Percentiles rank a stretch among this genome's conserved stretches.
Evolutionary conservation across 352 stramenopile species (phyloP).

Genomic region (Globisporangium nagaii): DNA sequence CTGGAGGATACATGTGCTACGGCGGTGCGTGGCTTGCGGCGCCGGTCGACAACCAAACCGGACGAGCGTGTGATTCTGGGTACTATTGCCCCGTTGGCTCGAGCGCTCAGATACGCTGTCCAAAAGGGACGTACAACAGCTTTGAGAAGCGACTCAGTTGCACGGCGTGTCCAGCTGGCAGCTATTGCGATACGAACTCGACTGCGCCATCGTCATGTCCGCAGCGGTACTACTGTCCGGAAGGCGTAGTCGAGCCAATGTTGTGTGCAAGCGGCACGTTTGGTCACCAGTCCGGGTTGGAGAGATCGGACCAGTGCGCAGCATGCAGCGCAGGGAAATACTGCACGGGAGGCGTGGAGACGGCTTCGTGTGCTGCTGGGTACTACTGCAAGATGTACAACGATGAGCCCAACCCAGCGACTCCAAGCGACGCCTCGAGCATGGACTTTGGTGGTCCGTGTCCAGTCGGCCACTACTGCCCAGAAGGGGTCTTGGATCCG

Average conservation of each 20-base stretch:
- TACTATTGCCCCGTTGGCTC: constrained; percentile 70
- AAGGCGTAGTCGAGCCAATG: constrained; percentile 31
- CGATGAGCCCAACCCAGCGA: constrained; percentile 39
- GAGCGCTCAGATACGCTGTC: constrained; percentile 37
- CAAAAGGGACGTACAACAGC: constrained; percentile 67
- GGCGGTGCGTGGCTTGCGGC: constrained; percentile 41
- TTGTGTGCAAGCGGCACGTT: constrained; percentile 82
- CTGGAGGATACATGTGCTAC: constrained; percentile 55
- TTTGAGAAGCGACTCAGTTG: constrained; percentile 41
- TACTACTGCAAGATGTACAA: constrained; percentile 83
- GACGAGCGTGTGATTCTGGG: constrained; percentile 46
- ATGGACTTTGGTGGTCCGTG: constrained; percentile 62
- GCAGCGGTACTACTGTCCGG: constrained; percentile 64
- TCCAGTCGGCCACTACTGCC: constrained; percentile 71
- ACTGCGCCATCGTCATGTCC: constrained; percentile 47
- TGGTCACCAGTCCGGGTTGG: constrained; percentile 40
- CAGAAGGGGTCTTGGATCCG: constrained; percentile 61
- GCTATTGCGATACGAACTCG: constrained; percentile 67
- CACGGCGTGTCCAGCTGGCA: constrained; percentile 43
- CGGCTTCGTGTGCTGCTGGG: constrained; percentile 67
- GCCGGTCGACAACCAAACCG: constrained; percentile 51
- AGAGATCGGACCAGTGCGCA: constrained; percentile 45
- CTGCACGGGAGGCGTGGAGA: constrained; percentile 67
- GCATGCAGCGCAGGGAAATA: constrained; percentile 70
- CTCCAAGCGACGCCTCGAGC: background rate